These are phyloP conservation scores for Psilocybe cyanescens DNA, from an alignment of 768 basidiomycete species.

Conservation along the genomic window DNA sequence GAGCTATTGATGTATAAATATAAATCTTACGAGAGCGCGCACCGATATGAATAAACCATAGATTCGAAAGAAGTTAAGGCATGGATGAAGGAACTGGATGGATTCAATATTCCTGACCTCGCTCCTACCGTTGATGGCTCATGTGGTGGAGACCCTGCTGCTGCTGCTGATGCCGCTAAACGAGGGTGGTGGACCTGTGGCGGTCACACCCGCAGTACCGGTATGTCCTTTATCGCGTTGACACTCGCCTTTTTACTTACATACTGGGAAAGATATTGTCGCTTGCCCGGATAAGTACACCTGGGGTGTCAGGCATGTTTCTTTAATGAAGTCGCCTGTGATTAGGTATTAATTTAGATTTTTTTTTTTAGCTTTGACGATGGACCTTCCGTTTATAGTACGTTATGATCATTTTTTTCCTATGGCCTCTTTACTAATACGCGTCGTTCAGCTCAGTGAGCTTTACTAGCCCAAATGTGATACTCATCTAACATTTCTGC, in stretches of 20 bases:
- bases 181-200: constrained; percentile 95
- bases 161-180: constrained; percentile 56
- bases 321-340: constrained; percentile 1
- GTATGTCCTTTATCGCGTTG: constrained; percentile 22
- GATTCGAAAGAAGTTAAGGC: constrained; percentile 64
- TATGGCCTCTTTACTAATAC: constrained; percentile 7
- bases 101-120: constrained; percentile 67
- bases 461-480: neutral
- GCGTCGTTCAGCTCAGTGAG: constrained; percentile 48
- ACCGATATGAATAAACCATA: constrained; percentile 18
- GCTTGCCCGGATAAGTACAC: constrained; percentile 68
- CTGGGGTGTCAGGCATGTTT: constrained; percentile 70
- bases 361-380: constrained; percentile 69
- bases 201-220: constrained; percentile 59
- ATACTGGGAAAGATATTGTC: constrained; percentile 51
- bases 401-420: constrained; percentile 32
- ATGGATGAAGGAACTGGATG: constrained; percentile 81
- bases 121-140: constrained; percentile 69
- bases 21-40: neutral
- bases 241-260: neutral
- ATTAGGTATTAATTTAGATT: constrained; percentile 3
- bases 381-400: constrained; percentile 84
- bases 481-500: neutral
- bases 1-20: neutral
- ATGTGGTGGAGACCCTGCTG: constrained; percentile 61